Conservation (phyloP, 148 eudicot genomes). For the Beta vulgaris region DNA sequence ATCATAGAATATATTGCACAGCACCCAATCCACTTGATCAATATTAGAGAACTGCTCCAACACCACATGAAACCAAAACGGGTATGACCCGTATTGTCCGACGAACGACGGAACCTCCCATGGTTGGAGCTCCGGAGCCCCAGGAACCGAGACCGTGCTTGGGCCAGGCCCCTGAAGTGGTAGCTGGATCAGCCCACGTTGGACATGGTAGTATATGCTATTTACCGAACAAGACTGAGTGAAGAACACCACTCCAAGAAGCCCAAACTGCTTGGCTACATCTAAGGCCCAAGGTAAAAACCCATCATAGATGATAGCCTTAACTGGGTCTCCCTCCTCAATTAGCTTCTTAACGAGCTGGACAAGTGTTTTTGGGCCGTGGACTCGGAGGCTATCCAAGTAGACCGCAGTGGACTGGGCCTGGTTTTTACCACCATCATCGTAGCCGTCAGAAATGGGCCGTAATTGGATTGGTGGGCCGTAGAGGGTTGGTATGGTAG, state of each 20-base stretch:
- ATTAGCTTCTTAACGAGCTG: constrained; percentile 30
- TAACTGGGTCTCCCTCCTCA: constrained; percentile 29
- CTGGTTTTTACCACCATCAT: constrained; percentile 37
- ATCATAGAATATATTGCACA: constrained; percentile 39
- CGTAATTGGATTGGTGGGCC: constrained; percentile 29
- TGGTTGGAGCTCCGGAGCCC: constrained; percentile 35
- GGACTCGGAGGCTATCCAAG: constrained; percentile 25
- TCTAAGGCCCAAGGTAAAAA: constrained; percentile 61
- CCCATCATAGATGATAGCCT: constrained; percentile 47
- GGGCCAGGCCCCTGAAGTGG: constrained; percentile 22
- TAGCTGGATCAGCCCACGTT: constrained; percentile 41
- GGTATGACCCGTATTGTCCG: constrained; percentile 33
- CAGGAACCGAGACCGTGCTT: constrained; percentile 33
- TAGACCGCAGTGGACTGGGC: constrained; percentile 33
- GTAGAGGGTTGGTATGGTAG: constrained; percentile 8
- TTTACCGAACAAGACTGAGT: constrained; percentile 62
- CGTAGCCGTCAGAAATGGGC: constrained; percentile 51
- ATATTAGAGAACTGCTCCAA: constrained; percentile 37
- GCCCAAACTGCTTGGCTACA: constrained; percentile 40
- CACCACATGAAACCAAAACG: constrained; percentile 25
- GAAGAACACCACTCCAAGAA: constrained; percentile 42
- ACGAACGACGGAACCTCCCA: constrained; percentile 40
- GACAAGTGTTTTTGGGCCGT: constrained; percentile 34
- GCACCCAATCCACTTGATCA: constrained; percentile 46
- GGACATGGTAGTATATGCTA: constrained; percentile 46